phyloP scores from a whole-genome alignment of 257 asterid species.

The Ophiorrhiza pumila region DNA sequence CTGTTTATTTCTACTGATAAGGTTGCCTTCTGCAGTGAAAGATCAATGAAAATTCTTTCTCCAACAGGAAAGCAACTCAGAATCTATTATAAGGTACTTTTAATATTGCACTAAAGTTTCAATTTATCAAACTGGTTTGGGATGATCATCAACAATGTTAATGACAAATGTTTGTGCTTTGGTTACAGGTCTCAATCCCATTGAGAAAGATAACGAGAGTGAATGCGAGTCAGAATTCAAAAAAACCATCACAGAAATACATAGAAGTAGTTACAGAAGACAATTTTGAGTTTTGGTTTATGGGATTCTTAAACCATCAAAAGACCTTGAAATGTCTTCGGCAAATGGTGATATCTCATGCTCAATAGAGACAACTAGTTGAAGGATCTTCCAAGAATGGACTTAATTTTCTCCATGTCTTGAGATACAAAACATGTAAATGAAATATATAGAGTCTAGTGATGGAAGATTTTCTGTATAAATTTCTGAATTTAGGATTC shows the following conservation, averaged over 20 bases:
- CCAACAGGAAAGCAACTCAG: slow-evolving; percentile 30
- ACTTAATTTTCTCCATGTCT: too few species aligned
- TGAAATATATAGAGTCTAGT: background rate
- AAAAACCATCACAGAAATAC: slow-evolving; percentile 44
- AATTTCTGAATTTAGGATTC: too few species aligned
- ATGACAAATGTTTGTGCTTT: background rate
- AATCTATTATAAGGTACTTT: slow-evolving; percentile 38
- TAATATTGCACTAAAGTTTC: too few species aligned
- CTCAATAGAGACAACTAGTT: slow-evolving; percentile 6
- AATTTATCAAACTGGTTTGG: background rate
- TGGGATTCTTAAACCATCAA: slow-evolving; percentile 48
- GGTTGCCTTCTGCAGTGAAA: slow-evolving; percentile 49
- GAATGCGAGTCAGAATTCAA: slow-evolving; percentile 22
- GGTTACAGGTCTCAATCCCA: slow-evolving; percentile 34
- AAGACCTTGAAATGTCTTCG: slow-evolving; percentile 26
- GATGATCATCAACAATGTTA: background rate
- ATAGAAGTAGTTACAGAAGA: slow-evolving; percentile 40
- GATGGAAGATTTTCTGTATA: background rate
- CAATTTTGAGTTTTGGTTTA: slow-evolving; percentile 51
- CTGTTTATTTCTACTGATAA: slow-evolving; percentile 35
- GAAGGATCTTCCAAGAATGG: background rate
- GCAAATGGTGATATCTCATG: background rate
- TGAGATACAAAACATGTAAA: background rate
- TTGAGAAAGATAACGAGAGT: slow-evolving; percentile 31
- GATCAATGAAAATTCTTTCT: too few species aligned